These are phyloP conservation scores for Desmodesmus armatus DNA, from an alignment of 139 green algal genomes.

Conservation along the genomic window DNA sequence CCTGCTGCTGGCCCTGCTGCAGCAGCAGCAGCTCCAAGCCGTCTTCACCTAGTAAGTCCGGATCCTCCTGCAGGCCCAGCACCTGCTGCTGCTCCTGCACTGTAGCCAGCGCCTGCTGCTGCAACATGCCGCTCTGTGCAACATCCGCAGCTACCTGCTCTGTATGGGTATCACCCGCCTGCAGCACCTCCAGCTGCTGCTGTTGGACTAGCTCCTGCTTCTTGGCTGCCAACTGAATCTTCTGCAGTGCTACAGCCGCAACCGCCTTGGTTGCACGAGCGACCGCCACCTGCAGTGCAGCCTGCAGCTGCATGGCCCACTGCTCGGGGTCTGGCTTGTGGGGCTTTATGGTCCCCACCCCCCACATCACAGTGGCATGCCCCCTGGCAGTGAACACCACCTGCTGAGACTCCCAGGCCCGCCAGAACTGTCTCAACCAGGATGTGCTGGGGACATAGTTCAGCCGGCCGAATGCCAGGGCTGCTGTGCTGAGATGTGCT, in stretches of 20 bases:
- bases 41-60: background rate
- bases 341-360: background rate
- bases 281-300: conserved; percentile 4
- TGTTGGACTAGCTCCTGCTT: conserved; percentile 14
- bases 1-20: conserved; percentile 7
- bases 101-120: conserved; percentile 4
- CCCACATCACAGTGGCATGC: conserved; percentile 1
- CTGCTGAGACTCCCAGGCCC: conserved; percentile 50
- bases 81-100: background rate
- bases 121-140: background rate
- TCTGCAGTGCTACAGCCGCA: conserved; percentile 27
- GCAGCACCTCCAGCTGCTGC: conserved; percentile 10
- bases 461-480: conserved; percentile 61
- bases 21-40: background rate
- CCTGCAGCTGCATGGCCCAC: conserved; percentile 22
- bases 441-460: conserved; percentile 40
- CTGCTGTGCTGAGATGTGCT: conserved; percentile 59
- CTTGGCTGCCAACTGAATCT: conserved; percentile 11
- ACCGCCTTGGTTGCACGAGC: conserved; percentile 1
- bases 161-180: no score
- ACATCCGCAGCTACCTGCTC: no score
- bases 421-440: conserved; percentile 36
- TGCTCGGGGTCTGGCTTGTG: background rate
- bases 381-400: conserved; percentile 42
- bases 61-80: background rate